Conservation (phyloP, 2,329 filamentous ascomycete genomes). For the Plenodomus biglobosus region DNA sequence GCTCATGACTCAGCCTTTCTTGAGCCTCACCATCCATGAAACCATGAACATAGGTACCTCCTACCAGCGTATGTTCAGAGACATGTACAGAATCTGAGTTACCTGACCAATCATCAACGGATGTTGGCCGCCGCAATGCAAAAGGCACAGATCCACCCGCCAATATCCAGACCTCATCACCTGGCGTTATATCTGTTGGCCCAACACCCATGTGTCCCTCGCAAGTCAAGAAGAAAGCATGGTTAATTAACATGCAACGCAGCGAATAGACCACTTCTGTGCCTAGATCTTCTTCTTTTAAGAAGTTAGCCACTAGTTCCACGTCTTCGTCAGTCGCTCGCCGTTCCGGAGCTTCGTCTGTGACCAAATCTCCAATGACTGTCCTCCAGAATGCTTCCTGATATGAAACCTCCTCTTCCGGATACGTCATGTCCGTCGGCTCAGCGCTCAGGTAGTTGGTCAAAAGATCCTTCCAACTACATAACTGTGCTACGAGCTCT, state of each 20-base stretch:
- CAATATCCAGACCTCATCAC: neutral
- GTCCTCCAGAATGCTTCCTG: neutral
- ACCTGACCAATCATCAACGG: neutral
- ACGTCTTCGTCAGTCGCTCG: neutral
- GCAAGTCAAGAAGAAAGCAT: neutral
- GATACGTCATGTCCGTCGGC: neutral
- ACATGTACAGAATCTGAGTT: neutral
- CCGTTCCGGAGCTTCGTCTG: neutral
- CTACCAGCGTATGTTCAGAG: neutral
- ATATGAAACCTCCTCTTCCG: neutral
- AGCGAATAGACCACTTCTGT: neutral
- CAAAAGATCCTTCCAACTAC: neutral
- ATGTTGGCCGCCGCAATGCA: neutral
- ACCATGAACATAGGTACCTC: slow-evolving; percentile 1
- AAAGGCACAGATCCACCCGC: neutral
- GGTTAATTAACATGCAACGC: neutral
- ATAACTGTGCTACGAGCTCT: neutral
- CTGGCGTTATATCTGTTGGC: neutral
- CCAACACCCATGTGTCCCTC: neutral
- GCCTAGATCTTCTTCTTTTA: neutral
- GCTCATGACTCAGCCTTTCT: neutral
- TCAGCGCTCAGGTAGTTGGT: neutral
- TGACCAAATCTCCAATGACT: neutral
- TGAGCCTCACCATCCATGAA: slow-evolving; percentile 3
- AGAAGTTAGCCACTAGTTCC: neutral